These are phyloP conservation scores for Leccinum griseonigrum DNA, from an alignment of 1,284 basidiomycete genomes.

Conservation along the genomic window DNA sequence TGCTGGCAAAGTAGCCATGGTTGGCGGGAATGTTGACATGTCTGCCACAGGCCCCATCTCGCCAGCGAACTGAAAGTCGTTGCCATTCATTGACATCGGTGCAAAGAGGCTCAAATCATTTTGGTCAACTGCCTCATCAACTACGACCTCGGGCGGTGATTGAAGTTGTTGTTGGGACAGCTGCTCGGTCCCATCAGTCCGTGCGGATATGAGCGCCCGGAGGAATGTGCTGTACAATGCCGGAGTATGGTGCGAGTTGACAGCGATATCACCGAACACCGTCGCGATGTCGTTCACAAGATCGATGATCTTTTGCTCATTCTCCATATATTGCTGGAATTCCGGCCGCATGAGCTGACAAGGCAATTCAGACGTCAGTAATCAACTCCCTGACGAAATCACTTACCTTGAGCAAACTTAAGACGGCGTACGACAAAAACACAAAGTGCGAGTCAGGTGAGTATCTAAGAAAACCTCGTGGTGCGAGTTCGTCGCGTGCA, in stretches of 20 bases:
- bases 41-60: constrained; percentile 81
- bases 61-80: constrained; percentile 66
- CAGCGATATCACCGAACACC: constrained; percentile 71
- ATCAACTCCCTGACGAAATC: not conserved
- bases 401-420: constrained; percentile 83
- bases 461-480: constrained; percentile 77
- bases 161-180: constrained; percentile 19
- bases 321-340: constrained; percentile 74
- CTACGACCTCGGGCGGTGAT: constrained; percentile 21
- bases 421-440: constrained; percentile 83
- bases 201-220: constrained; percentile 70
- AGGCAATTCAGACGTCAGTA: constrained; percentile 8
- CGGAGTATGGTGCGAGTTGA: constrained; percentile 77
- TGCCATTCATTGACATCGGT: constrained; percentile 19
- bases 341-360: constrained; percentile 75
- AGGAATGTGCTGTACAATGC: constrained; percentile 86
- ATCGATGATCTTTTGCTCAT: constrained; percentile 68
- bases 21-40: constrained; percentile 78
- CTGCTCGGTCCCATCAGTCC: constrained; percentile 41
- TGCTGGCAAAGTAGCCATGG: constrained; percentile 58
- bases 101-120: constrained; percentile 29
- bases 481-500: constrained; percentile 74
- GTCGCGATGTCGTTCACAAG: constrained; percentile 81
- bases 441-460: constrained; percentile 92
- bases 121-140: constrained; percentile 21